Conservation (phyloP, 352 stramenopile species). For the Phytophthora sojae region DNA sequence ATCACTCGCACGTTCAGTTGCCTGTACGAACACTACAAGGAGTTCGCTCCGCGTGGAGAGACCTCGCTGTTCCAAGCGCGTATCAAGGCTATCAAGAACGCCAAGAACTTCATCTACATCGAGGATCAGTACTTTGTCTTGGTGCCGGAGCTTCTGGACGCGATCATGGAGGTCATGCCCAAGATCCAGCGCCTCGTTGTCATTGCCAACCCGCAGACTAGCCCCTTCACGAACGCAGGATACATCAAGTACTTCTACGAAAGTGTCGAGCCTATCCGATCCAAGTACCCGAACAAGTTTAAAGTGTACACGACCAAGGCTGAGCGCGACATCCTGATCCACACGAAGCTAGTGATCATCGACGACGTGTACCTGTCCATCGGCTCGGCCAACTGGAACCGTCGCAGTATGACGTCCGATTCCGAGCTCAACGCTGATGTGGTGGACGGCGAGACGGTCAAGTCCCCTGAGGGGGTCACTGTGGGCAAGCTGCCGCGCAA, state of each 20-base stretch:
- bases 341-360: conserved; percentile 60
- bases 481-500: conserved; percentile 50
- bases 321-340: conserved; percentile 45
- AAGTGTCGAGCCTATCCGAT: conserved; percentile 49
- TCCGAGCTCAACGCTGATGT: conserved; percentile 59
- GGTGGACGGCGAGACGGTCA: conserved; percentile 42
- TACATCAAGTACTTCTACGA: conserved; percentile 66
- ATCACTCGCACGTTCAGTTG: conserved; percentile 70
- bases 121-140: conserved; percentile 29
- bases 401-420: conserved; percentile 48
- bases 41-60: conserved; percentile 57
- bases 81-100: conserved; percentile 47
- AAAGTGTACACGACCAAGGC: conserved; percentile 48
- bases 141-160: conserved; percentile 47
- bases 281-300: conserved; percentile 33
- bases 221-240: conserved; percentile 29
- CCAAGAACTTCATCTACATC: conserved; percentile 41
- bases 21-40: conserved; percentile 49
- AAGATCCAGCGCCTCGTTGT: conserved; percentile 55
- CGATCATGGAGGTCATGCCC: conserved; percentile 56
- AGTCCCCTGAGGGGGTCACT: conserved; percentile 33
- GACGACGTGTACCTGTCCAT: conserved; percentile 72
- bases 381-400: conserved; percentile 71
- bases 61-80: conserved; percentile 48
- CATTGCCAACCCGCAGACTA: conserved; percentile 39